Evolutionary conservation across 192 early-diverging fungal genomes (phyloP).

Genomic region (Cetraspora pellucida): DNA sequence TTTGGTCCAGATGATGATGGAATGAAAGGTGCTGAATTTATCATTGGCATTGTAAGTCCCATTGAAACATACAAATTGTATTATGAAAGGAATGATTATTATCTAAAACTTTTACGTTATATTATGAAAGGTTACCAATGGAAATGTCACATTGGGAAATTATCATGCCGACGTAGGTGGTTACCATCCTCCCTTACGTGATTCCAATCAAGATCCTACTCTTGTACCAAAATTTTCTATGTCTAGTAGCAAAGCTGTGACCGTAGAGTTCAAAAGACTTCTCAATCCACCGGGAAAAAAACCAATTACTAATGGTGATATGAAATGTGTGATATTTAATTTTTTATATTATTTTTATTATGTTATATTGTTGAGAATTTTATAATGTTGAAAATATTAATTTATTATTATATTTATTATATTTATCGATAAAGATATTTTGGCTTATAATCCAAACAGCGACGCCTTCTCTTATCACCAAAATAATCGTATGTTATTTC

Average conservation of each 20-base stretch:
- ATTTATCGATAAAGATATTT: neutral
- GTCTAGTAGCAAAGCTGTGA: too few species aligned
- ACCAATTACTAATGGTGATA: neutral
- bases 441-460: slow-evolving; percentile 1
- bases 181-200: neutral
- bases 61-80: neutral
- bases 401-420: neutral
- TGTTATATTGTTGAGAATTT: too few species aligned
- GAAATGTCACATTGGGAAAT: neutral
- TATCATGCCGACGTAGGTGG: neutral
- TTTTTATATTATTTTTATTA: neutral
- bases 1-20: slow-evolving; percentile 13
- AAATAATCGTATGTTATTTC: neutral
- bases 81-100: neutral
- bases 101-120: neutral
- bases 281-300: neutral
- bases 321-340: neutral
- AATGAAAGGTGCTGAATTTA: slow-evolving; percentile 18
- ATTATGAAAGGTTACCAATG: slow-evolving; percentile 5
- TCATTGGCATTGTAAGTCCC: slow-evolving; percentile 7
- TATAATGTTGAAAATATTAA: too few species aligned
- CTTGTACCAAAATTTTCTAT: neutral
- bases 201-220: too few species aligned
- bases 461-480: neutral
- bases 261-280: neutral